Conservation (phyloP, 371 early-diverging fungal species). For the Mortierella sp. region DNA sequence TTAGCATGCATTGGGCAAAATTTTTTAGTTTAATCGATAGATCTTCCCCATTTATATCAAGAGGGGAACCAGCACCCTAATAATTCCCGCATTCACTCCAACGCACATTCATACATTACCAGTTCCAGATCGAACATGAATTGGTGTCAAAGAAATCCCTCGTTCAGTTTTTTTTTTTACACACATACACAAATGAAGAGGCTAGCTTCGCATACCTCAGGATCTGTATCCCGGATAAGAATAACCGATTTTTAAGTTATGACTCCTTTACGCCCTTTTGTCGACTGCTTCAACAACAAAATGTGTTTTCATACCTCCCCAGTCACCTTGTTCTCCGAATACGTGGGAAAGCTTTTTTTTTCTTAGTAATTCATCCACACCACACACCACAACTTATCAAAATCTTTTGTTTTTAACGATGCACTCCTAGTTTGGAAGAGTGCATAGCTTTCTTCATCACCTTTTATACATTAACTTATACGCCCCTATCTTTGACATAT, state of each 20-base stretch:
- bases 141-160: no score
- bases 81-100: no score
- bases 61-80: no score
- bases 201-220: no score
- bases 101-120: no score
- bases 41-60: no score
- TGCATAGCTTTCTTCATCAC: conserved; percentile 6
- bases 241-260: conserved; percentile 11
- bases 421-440: conserved; percentile 23
- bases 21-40: no score
- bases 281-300: conserved; percentile 3
- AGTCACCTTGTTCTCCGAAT: conserved; percentile 14
- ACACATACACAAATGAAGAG: no score
- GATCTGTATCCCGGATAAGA: neutral
- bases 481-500: neutral
- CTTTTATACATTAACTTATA: neutral
- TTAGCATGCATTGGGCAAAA: no score
- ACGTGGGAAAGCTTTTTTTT: conserved; percentile 24
- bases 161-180: no score
- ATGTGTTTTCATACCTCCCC: neutral
- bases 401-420: neutral
- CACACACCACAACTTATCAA: neutral
- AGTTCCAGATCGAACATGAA: no score
- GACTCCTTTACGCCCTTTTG: conserved; percentile 55
- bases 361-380: neutral